Percentiles rank a stretch among this genome's conserved stretches.
Conservation (phyloP, 805 yeast genomes). For the Jamesozyma rosinii region DNA sequence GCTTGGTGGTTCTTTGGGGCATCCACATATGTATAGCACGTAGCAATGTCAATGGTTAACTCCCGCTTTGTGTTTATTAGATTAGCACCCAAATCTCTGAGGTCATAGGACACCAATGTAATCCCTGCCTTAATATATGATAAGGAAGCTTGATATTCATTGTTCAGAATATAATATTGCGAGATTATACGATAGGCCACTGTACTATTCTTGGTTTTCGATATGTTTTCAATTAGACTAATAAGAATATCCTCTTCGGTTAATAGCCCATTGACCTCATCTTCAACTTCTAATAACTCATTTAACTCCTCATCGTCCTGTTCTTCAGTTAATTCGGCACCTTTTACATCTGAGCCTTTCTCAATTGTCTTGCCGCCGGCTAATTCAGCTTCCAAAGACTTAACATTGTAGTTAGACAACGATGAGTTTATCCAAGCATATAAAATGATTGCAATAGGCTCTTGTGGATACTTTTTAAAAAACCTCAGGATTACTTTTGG, state of each 20-base stretch:
- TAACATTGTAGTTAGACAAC: slow-evolving; percentile 49
- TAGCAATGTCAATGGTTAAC: slow-evolving; percentile 58
- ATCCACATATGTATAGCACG: slow-evolving; percentile 72
- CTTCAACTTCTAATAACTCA: slow-evolving; percentile 21
- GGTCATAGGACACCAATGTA: slow-evolving; percentile 40
- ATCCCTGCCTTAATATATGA: slow-evolving; percentile 54
- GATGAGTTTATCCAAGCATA: slow-evolving; percentile 60
- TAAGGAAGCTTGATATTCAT: slow-evolving; percentile 56
- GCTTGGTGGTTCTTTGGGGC: slow-evolving; percentile 79
- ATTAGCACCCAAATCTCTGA: slow-evolving; percentile 38
- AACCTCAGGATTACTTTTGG: slow-evolving; percentile 40
- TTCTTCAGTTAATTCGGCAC: slow-evolving; percentile 9
- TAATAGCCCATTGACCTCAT: slow-evolving; percentile 15
- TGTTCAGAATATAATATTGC: slow-evolving; percentile 46
- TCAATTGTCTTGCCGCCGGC: not conserved
- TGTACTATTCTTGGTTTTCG: slow-evolving; percentile 38
- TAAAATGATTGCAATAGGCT: slow-evolving; percentile 54
- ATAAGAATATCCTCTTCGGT: slow-evolving; percentile 41
- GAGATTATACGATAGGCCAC: slow-evolving; percentile 60
- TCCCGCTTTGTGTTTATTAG: slow-evolving; percentile 48
- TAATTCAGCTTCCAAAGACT: slow-evolving; percentile 15
- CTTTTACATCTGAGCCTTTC: slow-evolving; percentile 1
- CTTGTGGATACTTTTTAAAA: slow-evolving; percentile 45
- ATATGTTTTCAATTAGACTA: slow-evolving; percentile 43
- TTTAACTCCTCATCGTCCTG: slow-evolving; percentile 21